These are phyloP conservation scores for Xylariaceae sp. DNA, from an alignment of 2,329 filamentous ascomycete genomes.

Conservation along the genomic window DNA sequence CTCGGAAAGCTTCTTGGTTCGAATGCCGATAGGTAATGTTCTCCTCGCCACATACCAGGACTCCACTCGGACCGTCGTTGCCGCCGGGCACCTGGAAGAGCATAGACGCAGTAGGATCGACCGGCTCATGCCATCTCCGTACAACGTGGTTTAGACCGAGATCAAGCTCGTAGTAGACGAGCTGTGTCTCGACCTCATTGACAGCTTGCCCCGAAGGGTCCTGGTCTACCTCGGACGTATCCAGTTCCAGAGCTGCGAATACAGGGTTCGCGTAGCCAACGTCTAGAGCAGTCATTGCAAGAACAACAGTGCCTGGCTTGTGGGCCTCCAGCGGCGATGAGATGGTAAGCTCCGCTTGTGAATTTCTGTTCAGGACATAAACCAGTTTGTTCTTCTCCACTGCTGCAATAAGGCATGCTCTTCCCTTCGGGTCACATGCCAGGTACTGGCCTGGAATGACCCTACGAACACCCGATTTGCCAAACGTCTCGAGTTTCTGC, in stretches of 20 bases:
- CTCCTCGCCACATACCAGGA: conserved; percentile 90
- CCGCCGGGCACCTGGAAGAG: conserved; percentile 95
- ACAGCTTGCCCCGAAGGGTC: conserved; percentile 81
- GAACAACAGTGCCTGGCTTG: conserved; percentile 84
- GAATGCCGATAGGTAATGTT: conserved; percentile 96
- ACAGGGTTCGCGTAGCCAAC: conserved; percentile 96
- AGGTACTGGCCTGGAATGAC: conserved; percentile 95
- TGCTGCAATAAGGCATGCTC: conserved; percentile 89
- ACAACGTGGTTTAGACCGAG: conserved; percentile 96
- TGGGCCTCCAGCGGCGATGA: conserved; percentile 96
- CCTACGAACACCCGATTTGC: conserved; percentile 89
- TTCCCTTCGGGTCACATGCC: conserved; percentile 89
- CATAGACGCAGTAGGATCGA: conserved; percentile 82
- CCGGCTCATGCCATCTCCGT: conserved; percentile 89
- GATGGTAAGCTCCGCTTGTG: conserved; percentile 90
- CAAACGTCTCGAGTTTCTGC: conserved; percentile 94
- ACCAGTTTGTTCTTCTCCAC: conserved; percentile 99
- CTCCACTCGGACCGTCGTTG: conserved; percentile 87
- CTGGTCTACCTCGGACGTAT: conserved; percentile 87
- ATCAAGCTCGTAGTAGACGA: conserved; percentile 97
- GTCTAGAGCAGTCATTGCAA: conserved; percentile 81
- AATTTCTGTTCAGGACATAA: conserved; percentile 93
- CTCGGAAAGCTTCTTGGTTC: conserved; percentile 82
- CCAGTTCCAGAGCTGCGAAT: conserved; percentile 89
- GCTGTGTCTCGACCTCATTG: conserved; percentile 75